Conservation (phyloP, 805 yeast genomes). For the Saccharomyces mikatae region DNA sequence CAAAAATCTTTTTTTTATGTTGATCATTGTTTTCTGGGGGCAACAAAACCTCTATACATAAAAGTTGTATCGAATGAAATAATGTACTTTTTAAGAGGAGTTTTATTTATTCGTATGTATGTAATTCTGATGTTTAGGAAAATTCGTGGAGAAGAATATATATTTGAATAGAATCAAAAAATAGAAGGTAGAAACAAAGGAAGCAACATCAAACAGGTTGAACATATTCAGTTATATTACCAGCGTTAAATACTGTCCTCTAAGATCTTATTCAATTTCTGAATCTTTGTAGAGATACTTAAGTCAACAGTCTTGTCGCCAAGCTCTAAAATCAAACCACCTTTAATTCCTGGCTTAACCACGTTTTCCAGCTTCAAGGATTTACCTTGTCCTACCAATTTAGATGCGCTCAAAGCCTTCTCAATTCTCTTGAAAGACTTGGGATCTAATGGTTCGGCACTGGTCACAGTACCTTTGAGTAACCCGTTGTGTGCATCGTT, state of each 20-base stretch:
- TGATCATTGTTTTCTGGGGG: too few species aligned
- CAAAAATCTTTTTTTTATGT: not conserved
- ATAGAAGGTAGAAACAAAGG: not conserved
- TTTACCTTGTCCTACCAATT: conserved; percentile 78
- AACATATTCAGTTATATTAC: not conserved
- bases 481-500: conserved; percentile 86
- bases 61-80: not conserved
- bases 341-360: conserved; percentile 84
- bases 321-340: conserved; percentile 92
- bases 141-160: not conserved
- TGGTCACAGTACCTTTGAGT: conserved; percentile 87
- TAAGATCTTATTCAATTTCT: conserved; percentile 82
- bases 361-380: conserved; percentile 75
- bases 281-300: conserved; percentile 74
- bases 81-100: not conserved
- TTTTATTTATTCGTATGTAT: not conserved
- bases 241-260: conserved; percentile 65
- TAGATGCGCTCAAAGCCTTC: conserved; percentile 66
- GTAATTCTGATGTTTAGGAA: not conserved
- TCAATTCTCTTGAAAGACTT: conserved; percentile 72
- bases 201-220: conserved; percentile 2
- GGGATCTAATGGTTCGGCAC: conserved; percentile 77
- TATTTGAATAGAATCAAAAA: not conserved
- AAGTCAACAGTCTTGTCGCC: conserved; percentile 96
- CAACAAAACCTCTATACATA: not conserved